These are phyloP conservation scores for Gossypium schwendimanii DNA, from an alignment of 441 rosid species.

Conservation along the genomic window DNA sequence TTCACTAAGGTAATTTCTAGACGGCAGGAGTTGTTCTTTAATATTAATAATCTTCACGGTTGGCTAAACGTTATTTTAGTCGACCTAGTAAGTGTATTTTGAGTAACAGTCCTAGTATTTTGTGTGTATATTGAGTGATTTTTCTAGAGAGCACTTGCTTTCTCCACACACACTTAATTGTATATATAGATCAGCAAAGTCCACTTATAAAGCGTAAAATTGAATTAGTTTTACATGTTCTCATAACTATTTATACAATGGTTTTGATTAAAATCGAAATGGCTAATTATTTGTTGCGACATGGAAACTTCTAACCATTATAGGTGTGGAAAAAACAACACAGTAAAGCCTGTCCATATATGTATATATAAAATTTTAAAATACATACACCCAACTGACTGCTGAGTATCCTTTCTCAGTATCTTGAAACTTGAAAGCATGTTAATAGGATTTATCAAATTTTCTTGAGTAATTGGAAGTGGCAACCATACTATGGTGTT, in stretches of 20 bases:
- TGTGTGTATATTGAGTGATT: neutral
- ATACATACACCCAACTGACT: neutral
- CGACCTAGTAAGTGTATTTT: neutral
- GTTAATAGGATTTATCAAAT: neutral
- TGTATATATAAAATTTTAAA: neutral
- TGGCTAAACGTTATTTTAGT: neutral
- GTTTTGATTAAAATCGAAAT: neutral
- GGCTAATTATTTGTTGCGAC: neutral
- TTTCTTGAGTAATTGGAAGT: neutral
- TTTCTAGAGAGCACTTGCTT: neutral
- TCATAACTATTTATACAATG: neutral
- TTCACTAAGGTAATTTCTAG: conserved; percentile 65
- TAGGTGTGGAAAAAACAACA: neutral
- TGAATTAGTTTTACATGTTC: neutral
- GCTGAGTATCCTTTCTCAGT: neutral
- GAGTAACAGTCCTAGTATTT: neutral
- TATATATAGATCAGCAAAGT: neutral
- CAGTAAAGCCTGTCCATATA: neutral
- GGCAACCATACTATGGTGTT: neutral
- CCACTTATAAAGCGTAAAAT: neutral
- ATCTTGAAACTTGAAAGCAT: neutral
- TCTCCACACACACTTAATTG: neutral
- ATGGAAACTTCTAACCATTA: neutral
- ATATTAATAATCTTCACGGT: neutral
- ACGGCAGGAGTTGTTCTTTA: neutral